These are phyloP conservation scores for Syncephalastrum contaminatum DNA, from an alignment of 371 early-diverging fungal genomes.

Conservation along the genomic window DNA sequence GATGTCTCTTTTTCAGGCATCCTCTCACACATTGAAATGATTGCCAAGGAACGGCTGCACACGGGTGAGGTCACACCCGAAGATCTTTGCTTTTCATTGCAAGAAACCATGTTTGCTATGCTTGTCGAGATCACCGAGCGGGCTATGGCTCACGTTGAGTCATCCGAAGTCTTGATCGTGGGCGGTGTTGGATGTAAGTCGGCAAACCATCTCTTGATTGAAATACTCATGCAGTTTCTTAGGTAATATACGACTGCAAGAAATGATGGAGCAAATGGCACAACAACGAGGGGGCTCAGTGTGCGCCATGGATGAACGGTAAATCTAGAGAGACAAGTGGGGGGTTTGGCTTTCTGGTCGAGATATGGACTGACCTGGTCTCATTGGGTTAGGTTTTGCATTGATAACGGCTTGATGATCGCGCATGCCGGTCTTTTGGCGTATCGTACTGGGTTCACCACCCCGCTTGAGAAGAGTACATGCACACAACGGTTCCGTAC, in stretches of 20 bases:
- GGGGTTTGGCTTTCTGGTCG: background rate
- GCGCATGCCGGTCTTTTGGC: conserved; percentile 96
- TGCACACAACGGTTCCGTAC: conserved; percentile 97
- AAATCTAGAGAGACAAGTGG: conserved; percentile 4
- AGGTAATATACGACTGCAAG: conserved; percentile 92
- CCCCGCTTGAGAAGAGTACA: conserved; percentile 81
- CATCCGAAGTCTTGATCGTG: conserved; percentile 94
- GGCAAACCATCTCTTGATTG: background rate
- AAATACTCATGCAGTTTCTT: background rate
- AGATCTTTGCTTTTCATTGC: conserved; percentile 97
- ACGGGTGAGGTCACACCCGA: conserved; percentile 70
- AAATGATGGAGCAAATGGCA: conserved; percentile 99
- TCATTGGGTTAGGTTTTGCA: conserved; percentile 76
- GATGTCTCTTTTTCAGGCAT: conserved; percentile 99
- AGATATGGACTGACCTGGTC: background rate
- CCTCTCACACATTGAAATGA: conserved; percentile 83
- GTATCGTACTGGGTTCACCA: conserved; percentile 69
- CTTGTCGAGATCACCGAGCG: conserved; percentile 99
- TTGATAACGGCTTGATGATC: conserved; percentile 99
- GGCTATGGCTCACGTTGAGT: conserved; percentile 98
- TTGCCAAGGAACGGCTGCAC: conserved; percentile 66
- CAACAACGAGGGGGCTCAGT: conserved; percentile 86
- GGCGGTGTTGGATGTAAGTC: conserved; percentile 98
- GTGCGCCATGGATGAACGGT: conserved; percentile 97
- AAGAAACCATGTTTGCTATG: conserved; percentile 99